Evolutionary conservation across 352 stramenopile species (phyloP).

Genomic region (Pythium rishiriense): DNA sequence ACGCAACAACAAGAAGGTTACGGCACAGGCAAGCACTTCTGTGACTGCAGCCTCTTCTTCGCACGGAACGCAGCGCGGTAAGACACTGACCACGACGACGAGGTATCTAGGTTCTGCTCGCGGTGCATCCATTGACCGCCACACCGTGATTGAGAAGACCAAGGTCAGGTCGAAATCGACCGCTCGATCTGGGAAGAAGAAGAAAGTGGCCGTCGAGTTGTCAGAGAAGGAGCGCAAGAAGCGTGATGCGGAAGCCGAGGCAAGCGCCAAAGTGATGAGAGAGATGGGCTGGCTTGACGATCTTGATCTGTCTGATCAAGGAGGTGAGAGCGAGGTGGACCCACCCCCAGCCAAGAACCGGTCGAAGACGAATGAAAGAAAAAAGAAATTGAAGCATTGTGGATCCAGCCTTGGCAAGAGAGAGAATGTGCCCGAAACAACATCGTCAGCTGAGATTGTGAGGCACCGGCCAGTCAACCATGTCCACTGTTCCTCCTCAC

Average conservation of each 20-base stretch:
- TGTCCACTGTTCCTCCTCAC: too few species aligned
- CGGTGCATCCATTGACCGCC: neutral
- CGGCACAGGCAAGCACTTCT: neutral
- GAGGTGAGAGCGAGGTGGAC: neutral
- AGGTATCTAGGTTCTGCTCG: neutral
- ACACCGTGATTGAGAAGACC: slow-evolving; percentile 11
- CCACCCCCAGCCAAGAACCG: too few species aligned
- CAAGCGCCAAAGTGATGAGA: neutral
- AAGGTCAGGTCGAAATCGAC: slow-evolving; percentile 1
- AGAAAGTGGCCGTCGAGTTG: neutral
- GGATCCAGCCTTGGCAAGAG: neutral
- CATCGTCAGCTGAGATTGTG: too few species aligned
- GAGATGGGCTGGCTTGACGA: slow-evolving; percentile 25
- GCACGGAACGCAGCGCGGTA: too few species aligned
- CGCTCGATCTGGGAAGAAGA: neutral
- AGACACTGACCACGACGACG: too few species aligned
- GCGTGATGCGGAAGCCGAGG: slow-evolving; percentile 3
- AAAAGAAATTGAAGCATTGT: neutral
- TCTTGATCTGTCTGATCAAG: neutral
- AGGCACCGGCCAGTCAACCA: too few species aligned
- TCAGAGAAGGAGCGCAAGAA: slow-evolving; percentile 13
- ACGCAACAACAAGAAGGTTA: slow-evolving; percentile 1
- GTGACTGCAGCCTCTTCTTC: neutral
- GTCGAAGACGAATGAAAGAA: neutral
- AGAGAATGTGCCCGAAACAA: too few species aligned